Conservation (phyloP, 371 early-diverging fungal genomes). For the Blakeslea trispora region DNA sequence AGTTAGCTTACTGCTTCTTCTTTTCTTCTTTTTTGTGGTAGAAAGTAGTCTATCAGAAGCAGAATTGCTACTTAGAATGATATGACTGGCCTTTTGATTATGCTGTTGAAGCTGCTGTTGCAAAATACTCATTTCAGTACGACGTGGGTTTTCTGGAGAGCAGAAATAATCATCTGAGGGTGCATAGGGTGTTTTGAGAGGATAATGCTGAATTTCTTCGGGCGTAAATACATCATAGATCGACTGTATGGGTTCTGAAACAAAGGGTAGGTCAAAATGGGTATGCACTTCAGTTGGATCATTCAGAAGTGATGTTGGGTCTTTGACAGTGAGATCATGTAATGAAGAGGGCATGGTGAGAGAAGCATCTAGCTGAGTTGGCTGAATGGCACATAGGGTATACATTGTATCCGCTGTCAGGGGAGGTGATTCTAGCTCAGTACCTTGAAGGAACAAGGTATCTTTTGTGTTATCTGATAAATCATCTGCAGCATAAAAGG, state of each 20-base stretch:
- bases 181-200: constrained; percentile 4
- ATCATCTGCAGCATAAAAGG: neutral
- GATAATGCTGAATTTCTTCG: constrained; percentile 13
- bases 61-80: constrained; percentile 10
- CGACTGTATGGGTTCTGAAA: neutral
- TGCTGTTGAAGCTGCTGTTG: constrained; percentile 16
- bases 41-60: constrained; percentile 2
- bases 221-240: constrained; percentile 24
- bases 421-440: constrained; percentile 8
- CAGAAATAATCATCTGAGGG: constrained; percentile 13
- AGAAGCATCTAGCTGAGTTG: neutral
- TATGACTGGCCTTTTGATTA: constrained; percentile 10
- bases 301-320: too few relatives aligned
- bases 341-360: constrained; percentile 2
- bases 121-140: constrained; percentile 1
- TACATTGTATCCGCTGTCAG: constrained; percentile 11
- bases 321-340: constrained; percentile 2
- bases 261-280: neutral
- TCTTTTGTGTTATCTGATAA: neutral
- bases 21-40: neutral
- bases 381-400: constrained; percentile 7
- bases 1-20: neutral
- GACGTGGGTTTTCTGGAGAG: neutral
- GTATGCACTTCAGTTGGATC: neutral
- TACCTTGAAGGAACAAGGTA: neutral